phyloP scores from a whole-genome alignment of 2,329 filamentous ascomycete species.

The Fusarium mexicanum region DNA sequence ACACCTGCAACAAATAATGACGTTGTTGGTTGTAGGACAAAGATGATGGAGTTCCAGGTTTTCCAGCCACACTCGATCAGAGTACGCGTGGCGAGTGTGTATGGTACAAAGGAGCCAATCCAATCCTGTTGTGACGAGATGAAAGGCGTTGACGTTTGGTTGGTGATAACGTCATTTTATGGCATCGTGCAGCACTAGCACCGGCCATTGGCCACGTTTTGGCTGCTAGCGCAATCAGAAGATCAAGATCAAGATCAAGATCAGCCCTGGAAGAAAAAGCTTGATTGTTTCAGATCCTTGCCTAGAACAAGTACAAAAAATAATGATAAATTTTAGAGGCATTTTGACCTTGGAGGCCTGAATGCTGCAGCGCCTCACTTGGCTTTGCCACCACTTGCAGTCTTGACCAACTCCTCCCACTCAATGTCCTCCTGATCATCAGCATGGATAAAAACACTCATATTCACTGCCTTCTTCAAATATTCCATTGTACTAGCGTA shows the following conservation, averaged over 20 bases:
- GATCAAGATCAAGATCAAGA: conserved; percentile 3
- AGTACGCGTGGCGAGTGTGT: conserved; percentile 34
- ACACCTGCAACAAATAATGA: conserved; percentile 19
- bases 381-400: conserved; percentile 20
- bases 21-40: conserved; percentile 24
- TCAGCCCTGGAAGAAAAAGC: neutral
- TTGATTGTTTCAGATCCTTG: conserved; percentile 23
- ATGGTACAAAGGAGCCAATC: conserved; percentile 15
- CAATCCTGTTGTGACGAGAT: neutral
- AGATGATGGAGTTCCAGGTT: conserved; percentile 33
- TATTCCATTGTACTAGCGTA: conserved; percentile 37
- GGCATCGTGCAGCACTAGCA: conserved; percentile 28
- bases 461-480: conserved; percentile 29
- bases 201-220: conserved; percentile 17
- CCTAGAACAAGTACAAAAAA: neutral
- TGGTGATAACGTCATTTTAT: conserved; percentile 34
- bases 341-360: neutral
- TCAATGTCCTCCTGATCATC: conserved; percentile 24
- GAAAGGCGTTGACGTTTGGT: neutral
- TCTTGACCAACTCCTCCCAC: conserved; percentile 16
- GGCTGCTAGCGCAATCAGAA: neutral
- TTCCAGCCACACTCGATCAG: conserved; percentile 34
- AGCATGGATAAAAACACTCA: conserved; percentile 28
- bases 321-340: neutral
- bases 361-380: neutral